Evolutionary conservation across 225 moss, liverwort and hornwort species (phyloP).

Genomic region (Pseudoscleropodium purum): DNA sequence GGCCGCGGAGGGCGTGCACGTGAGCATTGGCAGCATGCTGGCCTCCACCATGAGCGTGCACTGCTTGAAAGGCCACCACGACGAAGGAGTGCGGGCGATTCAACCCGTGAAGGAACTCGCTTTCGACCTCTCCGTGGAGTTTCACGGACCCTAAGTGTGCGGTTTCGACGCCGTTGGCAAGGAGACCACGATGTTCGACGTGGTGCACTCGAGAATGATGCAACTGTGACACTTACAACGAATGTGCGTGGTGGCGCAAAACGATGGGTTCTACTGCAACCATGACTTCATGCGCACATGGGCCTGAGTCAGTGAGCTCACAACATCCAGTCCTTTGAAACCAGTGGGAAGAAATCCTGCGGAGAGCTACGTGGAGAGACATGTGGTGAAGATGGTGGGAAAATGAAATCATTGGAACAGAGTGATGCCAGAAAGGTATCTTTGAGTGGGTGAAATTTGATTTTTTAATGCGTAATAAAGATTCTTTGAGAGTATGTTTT

Average conservation of each 20-base stretch:
- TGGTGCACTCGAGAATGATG: constrained; percentile 1
- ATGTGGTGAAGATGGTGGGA: neutral
- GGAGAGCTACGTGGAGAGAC: neutral
- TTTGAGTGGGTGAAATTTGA: neutral
- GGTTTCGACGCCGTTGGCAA: neutral
- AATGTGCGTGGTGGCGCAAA: neutral
- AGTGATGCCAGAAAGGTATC: neutral
- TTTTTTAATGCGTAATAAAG: neutral
- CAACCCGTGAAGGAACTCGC: neutral
- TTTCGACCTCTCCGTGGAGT: neutral
- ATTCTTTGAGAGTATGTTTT: neutral
- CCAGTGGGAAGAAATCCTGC: neutral
- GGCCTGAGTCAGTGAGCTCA: neutral
- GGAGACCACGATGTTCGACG: neutral
- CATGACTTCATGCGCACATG: constrained; percentile 1
- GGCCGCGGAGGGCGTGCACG: neutral
- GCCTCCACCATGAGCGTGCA: neutral
- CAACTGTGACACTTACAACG: neutral
- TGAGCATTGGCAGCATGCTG: constrained; percentile 10
- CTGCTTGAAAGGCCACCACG: neutral
- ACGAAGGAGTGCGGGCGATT: neutral
- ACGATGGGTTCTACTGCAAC: constrained; percentile 21
- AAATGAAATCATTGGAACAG: neutral
- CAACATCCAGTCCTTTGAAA: neutral
- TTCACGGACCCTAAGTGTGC: neutral